Evolutionary conservation across 148 eudicot species (phyloP), one percentile per base, ranked within the genome.

Genomic region (Linanthus parryae): DNA sequence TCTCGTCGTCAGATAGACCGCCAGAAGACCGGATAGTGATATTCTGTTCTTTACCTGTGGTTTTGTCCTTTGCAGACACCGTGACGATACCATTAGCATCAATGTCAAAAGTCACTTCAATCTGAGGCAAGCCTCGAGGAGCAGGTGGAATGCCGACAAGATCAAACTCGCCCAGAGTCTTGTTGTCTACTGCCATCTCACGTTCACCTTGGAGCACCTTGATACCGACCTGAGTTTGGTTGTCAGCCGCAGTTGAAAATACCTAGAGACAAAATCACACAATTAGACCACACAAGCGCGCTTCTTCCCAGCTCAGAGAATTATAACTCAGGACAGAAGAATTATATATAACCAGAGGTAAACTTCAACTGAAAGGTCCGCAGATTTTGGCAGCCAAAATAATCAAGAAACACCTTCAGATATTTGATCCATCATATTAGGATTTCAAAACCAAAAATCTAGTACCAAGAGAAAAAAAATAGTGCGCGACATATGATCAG

Each of bases 151-250:
- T 73, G 18, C 98, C 98, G 50, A 77, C 73, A 21, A 92, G 94
- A n/a, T 92, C 96, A 39, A 92, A 92, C 64, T 92, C 98, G 4
- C 98, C 98, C 0, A 92, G 67, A 22, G 69, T 17, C 66, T 92
- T 92, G 70, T 92, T 92, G 75, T 92, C 96, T 1, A 85, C 3
- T 2, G 98, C 96, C 96, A 92, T 87, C 54, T 92, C 98, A 46
- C 98, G 87, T 57, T 92, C 98, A 19, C 98, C 98, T 70, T 92
- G 98, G 5, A 92, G 34, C 3, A 92, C 98, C 56, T 84, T 92
- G 31, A 92, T 92, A 5, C 98, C 98, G 16, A 92, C 98, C 46
- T 92, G 98, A 49, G 96, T 92, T 61, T 92, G 98, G 76, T 92
- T 92, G 64, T 92, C 98, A 19, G 98, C 96, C 7, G 98, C 98